phyloP scores from a whole-genome alignment of 2,329 filamentous ascomycete species.

The Lecanicillium sp. region DNA sequence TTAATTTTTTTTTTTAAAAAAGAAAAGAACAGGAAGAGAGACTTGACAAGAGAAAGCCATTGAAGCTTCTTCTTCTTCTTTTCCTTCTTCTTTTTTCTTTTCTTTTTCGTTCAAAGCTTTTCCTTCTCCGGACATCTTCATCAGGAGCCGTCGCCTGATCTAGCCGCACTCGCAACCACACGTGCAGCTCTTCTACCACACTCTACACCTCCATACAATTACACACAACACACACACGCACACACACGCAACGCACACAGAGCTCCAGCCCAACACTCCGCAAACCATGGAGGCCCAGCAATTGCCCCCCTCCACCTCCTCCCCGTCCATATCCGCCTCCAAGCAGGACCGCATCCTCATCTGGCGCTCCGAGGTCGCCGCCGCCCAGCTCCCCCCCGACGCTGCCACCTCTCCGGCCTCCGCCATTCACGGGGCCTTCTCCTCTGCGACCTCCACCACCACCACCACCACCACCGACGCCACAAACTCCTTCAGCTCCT shows the following conservation, averaged over 20 bases:
- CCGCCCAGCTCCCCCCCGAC: constrained; percentile 28
- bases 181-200: too few species aligned
- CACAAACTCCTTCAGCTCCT: constrained; percentile 24
- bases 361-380: constrained; percentile 45
- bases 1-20: constrained; percentile 2
- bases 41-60: too few species aligned
- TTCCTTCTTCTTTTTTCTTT: neutral
- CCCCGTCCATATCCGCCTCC: constrained; percentile 25
- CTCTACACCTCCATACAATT: too few species aligned
- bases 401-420: constrained; percentile 21
- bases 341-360: constrained; percentile 39
- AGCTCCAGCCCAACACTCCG: too few species aligned
- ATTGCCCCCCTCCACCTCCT: constrained; percentile 11
- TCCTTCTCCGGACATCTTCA: too few species aligned
- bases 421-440: constrained; percentile 25
- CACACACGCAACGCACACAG: neutral
- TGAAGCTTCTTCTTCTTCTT: neutral
- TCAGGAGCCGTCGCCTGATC: too few species aligned
- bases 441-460: constrained; percentile 24
- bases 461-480: constrained; percentile 29
- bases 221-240: neutral
- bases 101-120: neutral
- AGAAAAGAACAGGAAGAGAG: too few species aligned
- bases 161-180: too few species aligned
- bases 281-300: constrained; percentile 11